These are phyloP conservation scores for Vaccinium macrocarpon DNA, from an alignment of 148 eudicot species.

Conservation along the genomic window DNA sequence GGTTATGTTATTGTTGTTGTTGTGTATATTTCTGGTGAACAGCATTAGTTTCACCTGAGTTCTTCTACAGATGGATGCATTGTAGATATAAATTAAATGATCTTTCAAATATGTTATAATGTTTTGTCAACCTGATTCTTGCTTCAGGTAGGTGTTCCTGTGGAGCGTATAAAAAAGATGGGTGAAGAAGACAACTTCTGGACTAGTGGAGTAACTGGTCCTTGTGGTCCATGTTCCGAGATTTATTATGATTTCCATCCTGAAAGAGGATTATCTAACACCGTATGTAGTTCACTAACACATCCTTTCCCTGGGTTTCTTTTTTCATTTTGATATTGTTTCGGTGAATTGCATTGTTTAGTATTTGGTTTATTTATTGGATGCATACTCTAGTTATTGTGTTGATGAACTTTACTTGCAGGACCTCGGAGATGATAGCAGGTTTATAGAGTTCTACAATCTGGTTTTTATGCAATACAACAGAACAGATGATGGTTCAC, in stretches of 20 bases:
- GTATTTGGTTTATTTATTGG: conserved; percentile 6
- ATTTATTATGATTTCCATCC: conserved; percentile 95
- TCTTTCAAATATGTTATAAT: neutral
- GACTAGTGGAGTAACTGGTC: conserved; percentile 96
- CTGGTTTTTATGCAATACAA: conserved; percentile 98
- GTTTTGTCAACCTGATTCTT: conserved; percentile 13
- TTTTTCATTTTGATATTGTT: neutral
- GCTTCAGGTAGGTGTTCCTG: conserved; percentile 79
- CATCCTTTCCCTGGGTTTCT: neutral
- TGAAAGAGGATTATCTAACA: conserved; percentile 73
- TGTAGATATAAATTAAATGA: neutral
- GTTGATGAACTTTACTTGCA: conserved; percentile 26
- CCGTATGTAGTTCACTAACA: conserved; percentile 45
- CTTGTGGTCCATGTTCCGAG: conserved; percentile 99
- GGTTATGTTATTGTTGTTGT: too few relatives aligned
- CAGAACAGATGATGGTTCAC: conserved; percentile 77
- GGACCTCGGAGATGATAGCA: conserved; percentile 92
- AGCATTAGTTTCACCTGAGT: neutral
- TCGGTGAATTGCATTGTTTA: neutral
- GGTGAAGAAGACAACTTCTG: conserved; percentile 98
- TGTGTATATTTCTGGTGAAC: neutral
- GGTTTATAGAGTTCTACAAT: conserved; percentile 98
- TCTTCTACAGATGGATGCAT: neutral
- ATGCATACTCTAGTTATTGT: neutral
- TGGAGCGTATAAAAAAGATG: conserved; percentile 75